phyloP scores from a whole-genome alignment of 257 asterid species.

The Solanum piurae region DNA sequence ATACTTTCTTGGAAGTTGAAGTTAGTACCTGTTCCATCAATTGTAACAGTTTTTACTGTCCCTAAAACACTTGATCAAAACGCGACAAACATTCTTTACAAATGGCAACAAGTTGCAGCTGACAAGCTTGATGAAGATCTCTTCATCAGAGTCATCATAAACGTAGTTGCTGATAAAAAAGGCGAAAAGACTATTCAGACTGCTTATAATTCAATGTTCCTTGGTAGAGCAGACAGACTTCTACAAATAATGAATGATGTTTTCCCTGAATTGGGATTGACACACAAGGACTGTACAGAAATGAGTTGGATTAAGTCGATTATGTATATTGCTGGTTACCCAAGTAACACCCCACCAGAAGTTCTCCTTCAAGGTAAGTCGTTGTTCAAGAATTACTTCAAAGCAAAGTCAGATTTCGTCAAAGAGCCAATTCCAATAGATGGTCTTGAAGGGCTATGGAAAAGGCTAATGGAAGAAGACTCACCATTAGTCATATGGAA shows the following conservation, averaged over 20 bases:
- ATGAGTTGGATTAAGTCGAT: not conserved
- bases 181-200: not conserved
- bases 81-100: slow-evolving; percentile 39
- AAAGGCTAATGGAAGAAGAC: slow-evolving; percentile 39
- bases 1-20: slow-evolving; percentile 53
- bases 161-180: not conserved
- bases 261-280: not conserved
- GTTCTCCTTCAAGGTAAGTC: slow-evolving; percentile 30
- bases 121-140: slow-evolving; percentile 40
- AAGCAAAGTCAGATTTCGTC: slow-evolving; percentile 60
- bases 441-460: slow-evolving; percentile 64
- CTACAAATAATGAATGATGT: not conserved
- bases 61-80: slow-evolving; percentile 42
- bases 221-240: not conserved
- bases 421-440: slow-evolving; percentile 36
- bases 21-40: slow-evolving; percentile 40
- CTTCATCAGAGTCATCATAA: slow-evolving; percentile 43
- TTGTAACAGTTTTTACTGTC: slow-evolving; percentile 43
- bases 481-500: slow-evolving; percentile 40
- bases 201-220: not conserved
- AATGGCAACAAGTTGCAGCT: slow-evolving; percentile 51
- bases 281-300: not conserved
- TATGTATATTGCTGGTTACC: not conserved
- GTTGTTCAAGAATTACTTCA: slow-evolving; percentile 51
- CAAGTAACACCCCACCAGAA: not conserved